Conservation (phyloP, 768 basidiomycete species). For the Botryobasidium botryosum region DNA sequence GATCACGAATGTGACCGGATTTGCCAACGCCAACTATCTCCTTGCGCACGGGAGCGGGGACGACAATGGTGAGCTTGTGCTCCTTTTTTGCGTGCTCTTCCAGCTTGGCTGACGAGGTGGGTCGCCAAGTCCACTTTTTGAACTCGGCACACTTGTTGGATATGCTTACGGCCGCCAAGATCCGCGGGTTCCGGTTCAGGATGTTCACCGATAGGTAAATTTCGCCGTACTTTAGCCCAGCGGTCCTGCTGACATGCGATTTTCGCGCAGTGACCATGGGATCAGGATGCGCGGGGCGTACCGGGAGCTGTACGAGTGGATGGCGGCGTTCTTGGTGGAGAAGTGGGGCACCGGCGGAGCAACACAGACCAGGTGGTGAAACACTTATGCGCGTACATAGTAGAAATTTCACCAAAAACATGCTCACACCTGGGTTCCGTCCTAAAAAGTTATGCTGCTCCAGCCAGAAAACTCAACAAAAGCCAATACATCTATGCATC, state of each 20-base stretch:
- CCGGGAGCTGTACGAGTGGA: slow-evolving; percentile 71
- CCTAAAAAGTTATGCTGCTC: too few relatives aligned
- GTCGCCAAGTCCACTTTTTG: slow-evolving; percentile 77
- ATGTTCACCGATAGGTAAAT: slow-evolving; percentile 80
- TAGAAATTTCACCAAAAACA: too few relatives aligned
- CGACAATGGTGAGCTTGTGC: slow-evolving; percentile 44
- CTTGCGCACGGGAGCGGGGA: slow-evolving; percentile 90
- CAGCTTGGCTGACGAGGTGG: too few relatives aligned
- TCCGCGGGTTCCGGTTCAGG: slow-evolving; percentile 57
- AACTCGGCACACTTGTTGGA: slow-evolving; percentile 86
- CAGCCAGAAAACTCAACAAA: too few relatives aligned
- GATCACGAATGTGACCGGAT: slow-evolving; percentile 76
- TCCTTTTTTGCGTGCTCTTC: too few relatives aligned
- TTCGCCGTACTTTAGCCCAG: neutral
- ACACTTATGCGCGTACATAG: too few relatives aligned
- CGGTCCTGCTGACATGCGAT: slow-evolving; percentile 8
- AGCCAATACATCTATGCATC: too few relatives aligned
- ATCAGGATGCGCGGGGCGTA: slow-evolving; percentile 62
- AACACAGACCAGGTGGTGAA: too few relatives aligned
- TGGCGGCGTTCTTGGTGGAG: slow-evolving; percentile 70
- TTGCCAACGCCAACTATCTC: slow-evolving; percentile 61
- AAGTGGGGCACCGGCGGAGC: slow-evolving; percentile 99
- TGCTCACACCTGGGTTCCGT: too few relatives aligned
- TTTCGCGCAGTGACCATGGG: slow-evolving; percentile 48
- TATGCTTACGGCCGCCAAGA: slow-evolving; percentile 66